phyloP scores from a whole-genome alignment of 768 basidiomycete genomes.

The Calvatia gigantea region DNA sequence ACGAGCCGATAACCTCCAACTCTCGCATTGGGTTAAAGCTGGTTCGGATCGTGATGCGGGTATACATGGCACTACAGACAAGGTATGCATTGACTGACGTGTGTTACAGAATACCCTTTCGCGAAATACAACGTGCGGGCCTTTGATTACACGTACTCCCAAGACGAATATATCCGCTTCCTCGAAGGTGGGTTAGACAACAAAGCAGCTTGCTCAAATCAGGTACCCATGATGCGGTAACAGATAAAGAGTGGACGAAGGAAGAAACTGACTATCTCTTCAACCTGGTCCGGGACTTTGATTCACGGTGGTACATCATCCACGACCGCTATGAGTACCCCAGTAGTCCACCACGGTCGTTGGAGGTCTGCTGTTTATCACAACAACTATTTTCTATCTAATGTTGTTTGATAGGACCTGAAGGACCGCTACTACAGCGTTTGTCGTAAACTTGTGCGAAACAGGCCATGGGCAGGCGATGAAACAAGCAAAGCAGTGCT shows the following conservation, averaged over 20 bases:
- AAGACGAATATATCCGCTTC: conserved; percentile 83
- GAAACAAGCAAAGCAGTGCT: conserved; percentile 65
- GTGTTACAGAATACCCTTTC: conserved; percentile 66
- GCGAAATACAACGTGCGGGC: conserved; percentile 77
- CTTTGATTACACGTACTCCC: conserved; percentile 66
- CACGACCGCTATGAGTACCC: conserved; percentile 85
- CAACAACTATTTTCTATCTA: conserved; percentile 1
- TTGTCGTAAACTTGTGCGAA: conserved; percentile 83
- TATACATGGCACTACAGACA: conserved; percentile 25
- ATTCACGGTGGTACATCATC: conserved; percentile 86
- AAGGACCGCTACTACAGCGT: conserved; percentile 94
- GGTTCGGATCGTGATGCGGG: conserved; percentile 51
- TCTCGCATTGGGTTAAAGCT: conserved; percentile 83
- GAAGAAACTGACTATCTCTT: conserved; percentile 96
- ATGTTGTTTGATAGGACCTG: conserved; percentile 58
- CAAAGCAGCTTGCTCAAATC: background rate
- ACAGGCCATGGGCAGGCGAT: conserved; percentile 82
- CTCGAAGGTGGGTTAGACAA: conserved; percentile 55
- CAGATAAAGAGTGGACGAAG: conserved; percentile 84
- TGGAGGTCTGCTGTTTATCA: conserved; percentile 55
- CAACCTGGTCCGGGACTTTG: conserved; percentile 72
- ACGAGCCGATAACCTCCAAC: conserved; percentile 62
- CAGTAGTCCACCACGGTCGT: conserved; percentile 45
- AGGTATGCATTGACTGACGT: background rate
- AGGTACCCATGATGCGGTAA: background rate